Percentiles rank a stretch among this genome's conserved stretches.
Evolutionary conservation across 2,329 filamentous ascomycete genomes (phyloP).

Genomic region (Cytospora piceae): DNA sequence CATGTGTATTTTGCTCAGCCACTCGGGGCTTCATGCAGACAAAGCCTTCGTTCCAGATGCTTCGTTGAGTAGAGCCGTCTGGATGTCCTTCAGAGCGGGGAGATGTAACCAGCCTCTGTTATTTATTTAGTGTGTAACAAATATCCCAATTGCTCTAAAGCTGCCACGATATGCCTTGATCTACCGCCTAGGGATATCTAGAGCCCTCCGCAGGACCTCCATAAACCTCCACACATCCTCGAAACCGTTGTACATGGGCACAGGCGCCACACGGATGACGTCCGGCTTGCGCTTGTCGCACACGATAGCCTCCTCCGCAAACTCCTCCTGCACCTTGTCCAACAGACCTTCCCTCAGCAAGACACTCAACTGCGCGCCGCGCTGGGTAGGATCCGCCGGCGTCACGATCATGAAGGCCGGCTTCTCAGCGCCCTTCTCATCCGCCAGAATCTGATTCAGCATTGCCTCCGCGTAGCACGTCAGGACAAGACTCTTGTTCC

Average conservation of each 20-base stretch:
- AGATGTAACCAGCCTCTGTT: neutral
- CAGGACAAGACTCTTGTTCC: conserved; percentile 71
- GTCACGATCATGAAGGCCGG: conserved; percentile 68
- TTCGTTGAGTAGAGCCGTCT: neutral
- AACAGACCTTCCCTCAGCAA: conserved; percentile 69
- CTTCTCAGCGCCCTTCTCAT: conserved; percentile 36
- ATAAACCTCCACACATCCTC: conserved; percentile 65
- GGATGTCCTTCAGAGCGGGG: neutral
- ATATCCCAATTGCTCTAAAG: neutral
- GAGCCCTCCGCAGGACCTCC: conserved; percentile 42
- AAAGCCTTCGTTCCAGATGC: too few relatives aligned
- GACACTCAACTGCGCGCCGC: conserved; percentile 81
- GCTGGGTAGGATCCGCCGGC: conserved; percentile 66
- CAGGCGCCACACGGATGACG: conserved; percentile 82
- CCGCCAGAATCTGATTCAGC: conserved; percentile 51
- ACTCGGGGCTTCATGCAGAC: too few relatives aligned
- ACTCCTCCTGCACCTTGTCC: conserved; percentile 64
- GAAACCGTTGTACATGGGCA: conserved; percentile 82
- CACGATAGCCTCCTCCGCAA: conserved; percentile 73
- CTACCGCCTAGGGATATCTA: conserved; percentile 26
- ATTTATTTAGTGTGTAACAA: too few relatives aligned
- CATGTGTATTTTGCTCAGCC: neutral
- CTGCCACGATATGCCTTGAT: neutral
- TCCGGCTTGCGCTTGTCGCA: conserved; percentile 85
- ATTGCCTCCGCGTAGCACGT: conserved; percentile 78